A percentile compares a stretch with the other conserved stretches of the same genome.
phyloP scores from a whole-genome alignment of 495 filamentous ascomycete species.

The Neurospora sp. region DNA sequence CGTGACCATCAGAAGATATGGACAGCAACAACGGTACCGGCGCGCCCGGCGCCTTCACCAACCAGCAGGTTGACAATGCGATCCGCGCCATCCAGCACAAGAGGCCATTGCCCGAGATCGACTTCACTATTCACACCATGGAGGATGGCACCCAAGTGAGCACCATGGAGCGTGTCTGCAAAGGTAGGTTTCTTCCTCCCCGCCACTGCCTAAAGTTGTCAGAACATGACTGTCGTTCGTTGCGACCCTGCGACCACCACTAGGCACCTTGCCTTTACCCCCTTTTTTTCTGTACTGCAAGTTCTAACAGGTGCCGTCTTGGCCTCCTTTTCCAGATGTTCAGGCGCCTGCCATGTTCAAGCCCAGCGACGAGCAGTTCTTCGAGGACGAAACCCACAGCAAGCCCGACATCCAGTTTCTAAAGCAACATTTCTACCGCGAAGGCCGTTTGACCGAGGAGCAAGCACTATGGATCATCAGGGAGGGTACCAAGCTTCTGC shows the following conservation, averaged over 20 bases:
- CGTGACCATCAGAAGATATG: constrained; percentile 15
- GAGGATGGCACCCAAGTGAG: constrained; percentile 93
- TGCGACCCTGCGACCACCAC: not conserved
- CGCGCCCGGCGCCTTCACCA: constrained; percentile 18
- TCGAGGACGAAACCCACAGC: constrained; percentile 62
- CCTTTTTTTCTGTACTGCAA: not conserved
- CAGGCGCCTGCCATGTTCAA: constrained; percentile 91
- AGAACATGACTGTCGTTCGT: constrained; percentile 8
- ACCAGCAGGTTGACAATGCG: constrained; percentile 51
- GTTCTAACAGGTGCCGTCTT: constrained; percentile 4
- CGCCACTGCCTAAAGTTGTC: constrained; percentile 1
- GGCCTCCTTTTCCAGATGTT: constrained; percentile 52
- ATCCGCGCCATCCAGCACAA: constrained; percentile 82
- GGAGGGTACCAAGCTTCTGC: constrained; percentile 71
- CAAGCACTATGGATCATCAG: constrained; percentile 94
- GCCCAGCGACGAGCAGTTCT: constrained; percentile 71
- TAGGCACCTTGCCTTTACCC: not conserved
- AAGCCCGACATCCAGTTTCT: constrained; percentile 91
- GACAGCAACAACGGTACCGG: constrained; percentile 27
- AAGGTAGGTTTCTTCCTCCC: constrained; percentile 52
- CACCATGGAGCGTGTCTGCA: constrained; percentile 90
- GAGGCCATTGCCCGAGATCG: constrained; percentile 91
- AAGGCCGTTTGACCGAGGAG: constrained; percentile 92
- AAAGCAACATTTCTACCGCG: constrained; percentile 96
- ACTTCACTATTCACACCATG: constrained; percentile 96